Evolutionary conservation across 139 green algal genomes (phyloP).

Genomic region (Tetraselmis striata): DNA sequence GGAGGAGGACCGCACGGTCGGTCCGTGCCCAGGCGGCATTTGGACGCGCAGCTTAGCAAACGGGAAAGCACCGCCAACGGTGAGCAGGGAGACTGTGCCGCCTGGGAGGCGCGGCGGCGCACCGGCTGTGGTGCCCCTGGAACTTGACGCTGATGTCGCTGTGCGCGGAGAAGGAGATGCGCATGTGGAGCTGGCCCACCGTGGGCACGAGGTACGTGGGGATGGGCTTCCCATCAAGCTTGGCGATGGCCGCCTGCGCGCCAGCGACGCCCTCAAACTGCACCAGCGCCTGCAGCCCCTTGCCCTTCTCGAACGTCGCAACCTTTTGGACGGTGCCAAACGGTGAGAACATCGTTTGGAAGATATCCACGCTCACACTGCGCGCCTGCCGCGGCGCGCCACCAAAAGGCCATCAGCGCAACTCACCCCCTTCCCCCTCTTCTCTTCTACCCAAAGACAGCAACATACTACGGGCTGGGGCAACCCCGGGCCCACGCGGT

Average conservation of each 20-base stretch:
- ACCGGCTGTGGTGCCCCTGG: conserved; percentile 51
- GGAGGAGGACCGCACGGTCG: too few relatives aligned
- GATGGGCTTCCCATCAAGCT: conserved; percentile 32
- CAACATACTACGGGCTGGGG: too few relatives aligned
- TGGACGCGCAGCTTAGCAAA: too few relatives aligned
- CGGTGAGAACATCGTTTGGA: conserved; percentile 48
- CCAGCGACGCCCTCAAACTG: conserved; percentile 42
- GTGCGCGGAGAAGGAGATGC: conserved; percentile 52
- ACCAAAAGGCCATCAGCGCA: too few relatives aligned
- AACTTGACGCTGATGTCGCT: conserved; percentile 54
- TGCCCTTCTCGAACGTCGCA: conserved; percentile 50
- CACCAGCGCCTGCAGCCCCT: conserved; percentile 45
- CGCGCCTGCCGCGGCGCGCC: too few relatives aligned
- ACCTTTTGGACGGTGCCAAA: conserved; percentile 67
- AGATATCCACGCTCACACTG: conserved; percentile 31
- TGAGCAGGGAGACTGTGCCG: too few relatives aligned
- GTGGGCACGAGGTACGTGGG: conserved; percentile 37
- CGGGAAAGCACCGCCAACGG: too few relatives aligned
- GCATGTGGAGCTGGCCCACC: conserved; percentile 32
- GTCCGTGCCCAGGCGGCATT: too few relatives aligned
- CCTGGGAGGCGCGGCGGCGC: too few relatives aligned
- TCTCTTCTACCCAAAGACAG: too few relatives aligned
- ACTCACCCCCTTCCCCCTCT: too few relatives aligned
- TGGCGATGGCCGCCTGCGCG: conserved; percentile 25
- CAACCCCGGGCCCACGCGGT: too few relatives aligned